Conservation (phyloP, 2,329 filamentous ascomycete genomes). For the Hymenoscyphus fraxineus region DNA sequence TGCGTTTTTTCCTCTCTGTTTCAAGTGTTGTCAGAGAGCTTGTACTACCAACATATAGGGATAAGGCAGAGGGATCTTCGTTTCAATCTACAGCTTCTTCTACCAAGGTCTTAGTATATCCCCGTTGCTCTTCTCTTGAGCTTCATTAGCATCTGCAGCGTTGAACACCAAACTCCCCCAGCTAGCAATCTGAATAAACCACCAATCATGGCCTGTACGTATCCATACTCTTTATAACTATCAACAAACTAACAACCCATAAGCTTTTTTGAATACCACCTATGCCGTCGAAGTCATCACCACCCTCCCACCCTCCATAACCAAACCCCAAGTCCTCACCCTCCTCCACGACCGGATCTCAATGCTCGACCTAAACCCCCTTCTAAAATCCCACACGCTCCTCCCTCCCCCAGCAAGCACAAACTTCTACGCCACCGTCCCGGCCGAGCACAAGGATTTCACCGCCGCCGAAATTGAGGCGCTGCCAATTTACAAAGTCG, state of each 20-base stretch:
- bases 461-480: conserved; percentile 7
- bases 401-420: conserved; percentile 33
- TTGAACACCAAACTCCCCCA: neutral
- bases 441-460: conserved; percentile 11
- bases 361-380: conserved; percentile 84
- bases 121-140: neutral
- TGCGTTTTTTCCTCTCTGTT: neutral
- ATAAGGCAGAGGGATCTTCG: neutral
- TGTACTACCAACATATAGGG: neutral
- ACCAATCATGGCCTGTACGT: conserved; percentile 30
- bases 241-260: neutral
- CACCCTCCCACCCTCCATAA: conserved; percentile 65
- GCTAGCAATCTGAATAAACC: neutral
- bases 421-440: conserved; percentile 56
- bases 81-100: neutral
- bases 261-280: conserved; percentile 27
- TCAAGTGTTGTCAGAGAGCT: conserved; percentile 1
- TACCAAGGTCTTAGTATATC: neutral
- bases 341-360: conserved; percentile 73
- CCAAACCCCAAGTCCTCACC: conserved; percentile 62
- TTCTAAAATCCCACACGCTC: conserved; percentile 42
- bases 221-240: neutral
- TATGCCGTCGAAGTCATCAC: conserved; percentile 50
- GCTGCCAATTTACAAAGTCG: conserved; percentile 26
- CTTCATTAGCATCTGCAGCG: neutral